Base-by-base conservation (phyloP, 1,284 basidiomycete genomes). In the Calocybe gambosa region DNA sequence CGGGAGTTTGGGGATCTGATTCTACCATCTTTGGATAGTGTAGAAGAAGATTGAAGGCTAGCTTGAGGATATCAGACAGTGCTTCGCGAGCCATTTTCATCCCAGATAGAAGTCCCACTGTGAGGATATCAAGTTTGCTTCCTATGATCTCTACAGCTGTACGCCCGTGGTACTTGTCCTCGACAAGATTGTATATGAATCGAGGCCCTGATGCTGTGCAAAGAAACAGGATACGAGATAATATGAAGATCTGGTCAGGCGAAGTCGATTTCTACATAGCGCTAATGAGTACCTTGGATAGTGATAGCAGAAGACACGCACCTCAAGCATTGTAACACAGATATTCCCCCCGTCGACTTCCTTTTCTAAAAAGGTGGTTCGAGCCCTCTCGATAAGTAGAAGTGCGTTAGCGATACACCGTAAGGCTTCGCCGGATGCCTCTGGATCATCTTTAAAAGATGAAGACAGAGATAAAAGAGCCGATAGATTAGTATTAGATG, bases 401-500 rank as follows among this genome's bases (percentile, higher is more conserved):
- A 89, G 59, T 0, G 85, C 79, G 58, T 90, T 90, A 3, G 88
- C 87, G 26, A 88, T 71, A 46, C 82, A 86, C 42, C 85, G 71
- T 39, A 89, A 67, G 1, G 85, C 83, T 64, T 89, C 85, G 45
- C 74, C 77, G 5, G 74, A 69, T 2, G 85, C 80, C 20, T 82
- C 81, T 5, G 67, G 59, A 48, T 81, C 74, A 55, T 82, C 70
- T 54, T 76, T 78, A 60, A 76, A 71, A 0, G 67, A 58, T 5
- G 65, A 62, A 12, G 77, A 70, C n/a, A 84, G 55, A 3, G 61
- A 55, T 31, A 85, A 67, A 19, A 86, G 65, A 18, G 68, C 64
- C 4, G 71, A 74, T 45, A 85, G 67, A 57, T 79, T 83, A 13
- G 66, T 55, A 3, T 74, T 54, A 1, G 67, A 69, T 8, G 80